A percentile compares a stretch with the other conserved stretches of the same genome.
phyloP scores from a whole-genome alignment of 1,139 yeast species.

The Lodderomyces beijingensis region DNA sequence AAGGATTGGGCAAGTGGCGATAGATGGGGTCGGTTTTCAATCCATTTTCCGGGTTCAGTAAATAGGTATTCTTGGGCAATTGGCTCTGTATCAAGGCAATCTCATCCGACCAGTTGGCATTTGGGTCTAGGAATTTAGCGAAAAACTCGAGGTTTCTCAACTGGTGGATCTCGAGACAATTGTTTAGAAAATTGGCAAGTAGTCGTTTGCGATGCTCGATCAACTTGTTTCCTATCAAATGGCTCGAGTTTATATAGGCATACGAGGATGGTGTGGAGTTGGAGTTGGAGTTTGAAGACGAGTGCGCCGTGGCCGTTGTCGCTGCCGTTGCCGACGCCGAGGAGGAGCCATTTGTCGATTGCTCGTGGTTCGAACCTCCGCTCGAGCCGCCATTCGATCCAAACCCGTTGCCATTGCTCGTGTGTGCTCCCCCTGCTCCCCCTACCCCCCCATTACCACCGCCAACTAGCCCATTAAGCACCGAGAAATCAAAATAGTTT shows the following conservation, averaged over 20 bases:
- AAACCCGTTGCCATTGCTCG: background rate
- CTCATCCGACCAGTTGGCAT: slow-evolving; percentile 69
- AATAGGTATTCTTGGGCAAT: slow-evolving; percentile 39
- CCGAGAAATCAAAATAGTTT: slow-evolving; percentile 47
- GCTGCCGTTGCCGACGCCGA: slow-evolving; percentile 1
- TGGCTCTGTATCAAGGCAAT: slow-evolving; percentile 35
- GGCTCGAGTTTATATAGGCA: slow-evolving; percentile 43
- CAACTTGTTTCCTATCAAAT: slow-evolving; percentile 36
- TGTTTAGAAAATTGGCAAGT: slow-evolving; percentile 70
- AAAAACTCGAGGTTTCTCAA: slow-evolving; percentile 61
- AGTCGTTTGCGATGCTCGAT: slow-evolving; percentile 70
- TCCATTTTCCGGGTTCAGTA: slow-evolving; percentile 55
- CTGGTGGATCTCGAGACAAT: slow-evolving; percentile 59
- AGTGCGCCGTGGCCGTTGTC: slow-evolving; percentile 3
- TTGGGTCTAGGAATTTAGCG: slow-evolving; percentile 78
- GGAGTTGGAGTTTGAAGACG: slow-evolving; percentile 4
- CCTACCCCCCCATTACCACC: slow-evolving; percentile 9
- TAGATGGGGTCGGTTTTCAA: slow-evolving; percentile 56
- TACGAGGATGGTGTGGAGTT: slow-evolving; percentile 16
- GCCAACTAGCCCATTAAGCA: slow-evolving; percentile 34
- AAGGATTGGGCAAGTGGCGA: slow-evolving; percentile 60
- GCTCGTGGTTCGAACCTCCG: slow-evolving; percentile 1
- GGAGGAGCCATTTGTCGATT: background rate
- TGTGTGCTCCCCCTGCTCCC: slow-evolving; percentile 3
- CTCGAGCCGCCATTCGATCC: slow-evolving; percentile 3